Conservation (phyloP, 2,329 filamentous ascomycete genomes). For the Bipolaris bicolor region DNA sequence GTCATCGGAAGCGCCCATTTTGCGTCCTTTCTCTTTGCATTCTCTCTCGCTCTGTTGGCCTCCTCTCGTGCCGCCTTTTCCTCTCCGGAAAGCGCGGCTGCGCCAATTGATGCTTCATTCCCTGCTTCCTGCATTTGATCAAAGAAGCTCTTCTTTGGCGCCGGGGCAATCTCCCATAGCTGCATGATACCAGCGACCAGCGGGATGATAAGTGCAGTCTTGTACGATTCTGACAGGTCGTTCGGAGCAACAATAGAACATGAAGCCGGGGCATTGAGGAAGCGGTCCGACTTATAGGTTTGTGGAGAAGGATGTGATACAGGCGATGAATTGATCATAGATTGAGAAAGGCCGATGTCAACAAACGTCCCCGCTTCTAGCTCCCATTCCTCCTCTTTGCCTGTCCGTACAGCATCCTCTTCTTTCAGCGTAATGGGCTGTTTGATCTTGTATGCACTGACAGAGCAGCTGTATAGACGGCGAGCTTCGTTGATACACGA, state of each 20-base stretch:
- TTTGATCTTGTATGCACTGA: constrained; percentile 25
- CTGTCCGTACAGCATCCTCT: constrained; percentile 17
- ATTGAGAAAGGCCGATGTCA: constrained; percentile 40
- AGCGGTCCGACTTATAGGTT: constrained; percentile 38
- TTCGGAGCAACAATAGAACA: constrained; percentile 25
- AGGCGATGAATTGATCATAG: constrained; percentile 40
- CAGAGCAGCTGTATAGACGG: constrained; percentile 39
- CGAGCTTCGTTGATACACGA: constrained; percentile 42
- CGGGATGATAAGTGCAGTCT: constrained; percentile 33
- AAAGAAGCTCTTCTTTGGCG: constrained; percentile 42
- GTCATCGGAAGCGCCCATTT: constrained; percentile 59
- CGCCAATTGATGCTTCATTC: constrained; percentile 38
- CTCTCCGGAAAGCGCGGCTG: constrained; percentile 27
- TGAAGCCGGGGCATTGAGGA: constrained; percentile 20
- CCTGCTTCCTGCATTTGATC: constrained; percentile 43
- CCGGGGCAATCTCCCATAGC: constrained; percentile 44
- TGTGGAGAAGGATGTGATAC: constrained; percentile 28
- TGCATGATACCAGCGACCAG: constrained; percentile 44
- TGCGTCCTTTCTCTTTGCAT: constrained; percentile 17
- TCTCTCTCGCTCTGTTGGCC: constrained; percentile 13
- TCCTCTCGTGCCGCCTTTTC: constrained; percentile 18
- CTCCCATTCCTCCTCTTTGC: constrained; percentile 34
- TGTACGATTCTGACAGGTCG: constrained; percentile 26
- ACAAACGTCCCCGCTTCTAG: constrained; percentile 36
- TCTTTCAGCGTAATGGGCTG: constrained; percentile 35